Percentiles rank a stretch among this genome's conserved stretches.
phyloP scores from a whole-genome alignment of 192 early-diverging fungal species.

The Coemansia sp. region DNA sequence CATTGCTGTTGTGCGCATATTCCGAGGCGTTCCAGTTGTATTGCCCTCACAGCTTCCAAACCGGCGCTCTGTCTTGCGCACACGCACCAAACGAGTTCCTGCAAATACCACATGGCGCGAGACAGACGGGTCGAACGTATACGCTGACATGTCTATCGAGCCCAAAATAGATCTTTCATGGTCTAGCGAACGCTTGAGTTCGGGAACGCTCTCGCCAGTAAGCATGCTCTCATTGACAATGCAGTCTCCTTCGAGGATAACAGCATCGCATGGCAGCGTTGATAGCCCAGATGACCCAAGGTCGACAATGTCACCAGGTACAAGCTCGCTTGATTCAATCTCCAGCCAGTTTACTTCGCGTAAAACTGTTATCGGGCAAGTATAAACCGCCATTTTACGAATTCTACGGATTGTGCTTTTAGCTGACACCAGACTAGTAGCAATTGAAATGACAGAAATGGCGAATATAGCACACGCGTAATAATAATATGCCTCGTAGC shows the following conservation, averaged over 20 bases:
- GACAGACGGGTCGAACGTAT: conserved; percentile 59
- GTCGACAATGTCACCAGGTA: conserved; percentile 95
- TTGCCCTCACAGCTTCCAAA: conserved; percentile 4
- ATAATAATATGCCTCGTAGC: conserved; percentile 89
- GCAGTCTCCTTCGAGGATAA: conserved; percentile 89
- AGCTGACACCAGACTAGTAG: conserved; percentile 78
- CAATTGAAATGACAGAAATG: conserved; percentile 79
- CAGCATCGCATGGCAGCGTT: conserved; percentile 85
- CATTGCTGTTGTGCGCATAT: conserved; percentile 68
- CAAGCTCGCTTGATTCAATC: conserved; percentile 70
- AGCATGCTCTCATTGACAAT: conserved; percentile 98
- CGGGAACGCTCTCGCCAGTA: conserved; percentile 95
- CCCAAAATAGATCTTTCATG: conserved; percentile 6
- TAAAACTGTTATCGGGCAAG: conserved; percentile 71
- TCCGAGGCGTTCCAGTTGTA: not conserved
- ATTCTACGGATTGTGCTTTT: conserved; percentile 67
- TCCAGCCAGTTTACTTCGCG: conserved; percentile 56
- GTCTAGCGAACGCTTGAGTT: conserved; percentile 79
- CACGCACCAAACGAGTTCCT: conserved; percentile 91
- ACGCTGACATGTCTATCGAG: conserved; percentile 30
- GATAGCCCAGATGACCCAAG: conserved; percentile 56
- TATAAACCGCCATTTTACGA: conserved; percentile 79
- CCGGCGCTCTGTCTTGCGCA: conserved; percentile 36
- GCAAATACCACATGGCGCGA: conserved; percentile 86
- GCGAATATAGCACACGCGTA: conserved; percentile 90